phyloP scores from a whole-genome alignment of 1,139 yeast species.

The Kodamaea alishanica region DNA sequence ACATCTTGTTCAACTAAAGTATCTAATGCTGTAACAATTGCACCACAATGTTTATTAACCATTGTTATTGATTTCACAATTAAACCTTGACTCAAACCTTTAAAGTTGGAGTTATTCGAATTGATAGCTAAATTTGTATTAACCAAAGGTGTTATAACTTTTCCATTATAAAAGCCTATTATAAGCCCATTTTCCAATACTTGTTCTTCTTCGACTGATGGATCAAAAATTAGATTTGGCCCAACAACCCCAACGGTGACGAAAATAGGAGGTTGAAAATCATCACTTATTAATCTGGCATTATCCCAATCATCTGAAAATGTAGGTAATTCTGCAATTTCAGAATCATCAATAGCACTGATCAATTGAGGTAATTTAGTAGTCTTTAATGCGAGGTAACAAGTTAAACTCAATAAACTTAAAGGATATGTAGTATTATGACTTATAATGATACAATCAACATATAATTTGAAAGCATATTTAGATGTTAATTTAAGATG shows the following conservation, averaged over 20 bases:
- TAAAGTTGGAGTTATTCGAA: constrained; percentile 40
- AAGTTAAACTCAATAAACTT: constrained; percentile 71
- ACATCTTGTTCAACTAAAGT: constrained; percentile 38
- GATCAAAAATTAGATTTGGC: constrained; percentile 66
- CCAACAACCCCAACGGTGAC: constrained; percentile 77
- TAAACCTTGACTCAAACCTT: constrained; percentile 31
- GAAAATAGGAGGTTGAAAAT: constrained; percentile 63
- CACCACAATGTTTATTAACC: constrained; percentile 35
- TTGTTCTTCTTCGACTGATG: constrained; percentile 79
- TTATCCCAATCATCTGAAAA: constrained; percentile 84
- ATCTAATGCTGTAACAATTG: constrained; percentile 38
- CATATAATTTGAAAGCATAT: constrained; percentile 69
- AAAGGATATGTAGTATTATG: constrained; percentile 61
- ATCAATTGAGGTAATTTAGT: constrained; percentile 71
- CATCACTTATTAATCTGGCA: constrained; percentile 44
- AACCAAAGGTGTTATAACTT: constrained; percentile 61
- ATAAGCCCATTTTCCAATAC: constrained; percentile 81
- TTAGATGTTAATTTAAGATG: constrained; percentile 62
- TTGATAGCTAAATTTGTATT: constrained; percentile 48
- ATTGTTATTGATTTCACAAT: constrained; percentile 28
- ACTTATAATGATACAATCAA: constrained; percentile 78
- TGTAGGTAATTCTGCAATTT: constrained; percentile 82
- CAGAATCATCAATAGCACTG: constrained; percentile 55
- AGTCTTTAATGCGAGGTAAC: constrained; percentile 75
- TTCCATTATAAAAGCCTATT: constrained; percentile 63